Percentiles rank a stretch among this genome's conserved stretches.
These are phyloP conservation scores for Herpetospermum pedunculosum DNA, from an alignment of 306 rosid genomes.

Conservation along the genomic window DNA sequence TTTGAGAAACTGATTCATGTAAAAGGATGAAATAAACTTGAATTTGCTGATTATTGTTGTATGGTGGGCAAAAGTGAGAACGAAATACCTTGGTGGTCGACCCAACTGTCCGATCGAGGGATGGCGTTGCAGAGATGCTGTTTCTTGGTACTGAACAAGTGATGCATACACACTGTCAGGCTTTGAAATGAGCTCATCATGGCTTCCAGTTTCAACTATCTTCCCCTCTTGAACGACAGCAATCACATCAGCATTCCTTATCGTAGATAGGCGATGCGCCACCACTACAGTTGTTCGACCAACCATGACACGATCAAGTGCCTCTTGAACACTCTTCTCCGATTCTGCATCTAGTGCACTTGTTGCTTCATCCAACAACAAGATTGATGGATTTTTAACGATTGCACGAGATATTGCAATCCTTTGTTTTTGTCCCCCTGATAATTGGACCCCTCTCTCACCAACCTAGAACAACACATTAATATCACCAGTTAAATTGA, in stretches of 20 bases:
- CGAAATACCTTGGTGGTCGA: constrained; percentile 52
- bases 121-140: constrained; percentile 46
- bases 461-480: constrained; percentile 55
- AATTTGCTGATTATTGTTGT: background rate
- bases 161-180: constrained; percentile 67
- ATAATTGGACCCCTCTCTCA: constrained; percentile 91
- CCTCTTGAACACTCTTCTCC: constrained; percentile 94
- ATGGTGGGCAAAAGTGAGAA: constrained; percentile 2
- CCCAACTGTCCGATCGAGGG: constrained; percentile 44
- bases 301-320: constrained; percentile 92
- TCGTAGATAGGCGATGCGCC: constrained; percentile 90
- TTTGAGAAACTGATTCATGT: background rate
- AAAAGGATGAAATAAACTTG: background rate
- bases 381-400: constrained; percentile 79
- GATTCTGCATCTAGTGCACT: constrained; percentile 94
- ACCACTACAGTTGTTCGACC: constrained; percentile 88
- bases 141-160: constrained; percentile 64
- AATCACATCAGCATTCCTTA: constrained; percentile 72
- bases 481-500: constrained; percentile 5
- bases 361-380: constrained; percentile 85
- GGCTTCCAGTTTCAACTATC: constrained; percentile 87
- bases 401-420: constrained; percentile 89
- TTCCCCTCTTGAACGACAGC: constrained; percentile 80
- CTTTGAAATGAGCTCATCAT: constrained; percentile 70
- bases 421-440: constrained; percentile 96